A percentile compares a stretch with the other conserved stretches of the same genome.
Conservation (phyloP, 768 basidiomycete species). For the Lactifluus echinatus region DNA sequence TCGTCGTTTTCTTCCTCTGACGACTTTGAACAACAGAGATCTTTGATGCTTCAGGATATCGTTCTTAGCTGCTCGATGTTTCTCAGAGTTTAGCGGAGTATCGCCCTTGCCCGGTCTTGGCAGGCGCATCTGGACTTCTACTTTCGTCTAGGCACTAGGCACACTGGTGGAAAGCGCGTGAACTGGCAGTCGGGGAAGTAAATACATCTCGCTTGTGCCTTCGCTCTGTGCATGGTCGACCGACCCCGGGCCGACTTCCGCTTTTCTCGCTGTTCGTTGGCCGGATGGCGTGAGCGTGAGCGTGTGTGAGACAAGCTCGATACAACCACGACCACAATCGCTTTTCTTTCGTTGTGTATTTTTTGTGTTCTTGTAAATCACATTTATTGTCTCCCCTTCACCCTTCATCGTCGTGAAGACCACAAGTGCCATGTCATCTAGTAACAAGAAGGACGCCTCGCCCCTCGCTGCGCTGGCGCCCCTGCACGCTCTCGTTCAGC, state of each 20-base stretch:
- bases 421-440: neutral
- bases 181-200: neutral
- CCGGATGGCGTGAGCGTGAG: no score
- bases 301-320: no score
- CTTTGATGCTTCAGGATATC: neutral
- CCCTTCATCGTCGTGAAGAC: no score
- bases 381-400: neutral
- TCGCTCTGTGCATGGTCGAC: no score
- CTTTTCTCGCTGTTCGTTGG: neutral
- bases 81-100: neutral
- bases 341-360: neutral
- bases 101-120: no score
- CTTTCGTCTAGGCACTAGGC: no score
- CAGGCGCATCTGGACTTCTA: no score
- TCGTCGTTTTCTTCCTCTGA: neutral
- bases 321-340: no score
- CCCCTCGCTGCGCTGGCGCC: slow-evolving; percentile 9
- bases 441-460: neutral
- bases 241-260: slow-evolving; percentile 1
- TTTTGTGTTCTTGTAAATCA: slow-evolving; percentile 5
- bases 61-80: neutral
- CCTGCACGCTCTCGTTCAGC: slow-evolving; percentile 5
- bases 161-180: no score
- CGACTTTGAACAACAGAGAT: neutral
- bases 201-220: neutral